Evolutionary conservation across 2,329 filamentous ascomycete species (phyloP).

Genomic region (Tolypocladium tropicale): DNA sequence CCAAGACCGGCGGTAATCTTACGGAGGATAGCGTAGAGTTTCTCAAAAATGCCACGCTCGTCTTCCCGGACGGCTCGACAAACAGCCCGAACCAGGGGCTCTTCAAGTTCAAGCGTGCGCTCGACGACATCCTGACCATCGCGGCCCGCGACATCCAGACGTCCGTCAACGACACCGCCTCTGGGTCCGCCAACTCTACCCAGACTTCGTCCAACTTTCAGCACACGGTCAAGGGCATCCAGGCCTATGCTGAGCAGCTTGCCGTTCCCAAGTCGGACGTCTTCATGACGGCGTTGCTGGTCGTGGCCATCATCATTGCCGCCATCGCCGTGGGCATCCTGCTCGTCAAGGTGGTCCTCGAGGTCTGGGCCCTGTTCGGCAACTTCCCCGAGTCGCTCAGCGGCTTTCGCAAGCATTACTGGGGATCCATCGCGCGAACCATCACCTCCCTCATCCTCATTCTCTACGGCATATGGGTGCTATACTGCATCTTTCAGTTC

Average conservation of each 20-base stretch:
- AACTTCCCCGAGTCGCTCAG: constrained; percentile 70
- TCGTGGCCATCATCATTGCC: constrained; percentile 80
- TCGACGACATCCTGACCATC: constrained; percentile 36
- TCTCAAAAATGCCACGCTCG: constrained; percentile 65
- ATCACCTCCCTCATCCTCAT: constrained; percentile 85
- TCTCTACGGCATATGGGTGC: constrained; percentile 87
- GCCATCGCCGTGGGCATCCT: constrained; percentile 78
- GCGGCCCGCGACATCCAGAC: constrained; percentile 42
- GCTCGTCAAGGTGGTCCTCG: constrained; percentile 82
- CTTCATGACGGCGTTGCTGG: constrained; percentile 88
- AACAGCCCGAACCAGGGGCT: constrained; percentile 27
- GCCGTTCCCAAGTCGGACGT: constrained; percentile 81
- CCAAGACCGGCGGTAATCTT: constrained; percentile 74
- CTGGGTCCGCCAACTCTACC: constrained; percentile 14
- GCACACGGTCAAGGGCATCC: constrained; percentile 59
- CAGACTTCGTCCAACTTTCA: constrained; percentile 22
- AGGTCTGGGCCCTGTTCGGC: constrained; percentile 83
- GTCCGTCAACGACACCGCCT: constrained; percentile 27
- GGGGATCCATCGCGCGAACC: constrained; percentile 80
- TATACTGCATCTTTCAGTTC: constrained; percentile 96
- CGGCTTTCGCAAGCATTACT: constrained; percentile 91
- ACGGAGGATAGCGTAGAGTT: constrained; percentile 67
- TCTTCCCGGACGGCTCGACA: constrained; percentile 53
- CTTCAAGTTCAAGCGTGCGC: constrained; percentile 43
- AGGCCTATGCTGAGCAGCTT: constrained; percentile 74